Conservation (phyloP, 768 basidiomycete genomes). For the Kwoniella sp. region DNA sequence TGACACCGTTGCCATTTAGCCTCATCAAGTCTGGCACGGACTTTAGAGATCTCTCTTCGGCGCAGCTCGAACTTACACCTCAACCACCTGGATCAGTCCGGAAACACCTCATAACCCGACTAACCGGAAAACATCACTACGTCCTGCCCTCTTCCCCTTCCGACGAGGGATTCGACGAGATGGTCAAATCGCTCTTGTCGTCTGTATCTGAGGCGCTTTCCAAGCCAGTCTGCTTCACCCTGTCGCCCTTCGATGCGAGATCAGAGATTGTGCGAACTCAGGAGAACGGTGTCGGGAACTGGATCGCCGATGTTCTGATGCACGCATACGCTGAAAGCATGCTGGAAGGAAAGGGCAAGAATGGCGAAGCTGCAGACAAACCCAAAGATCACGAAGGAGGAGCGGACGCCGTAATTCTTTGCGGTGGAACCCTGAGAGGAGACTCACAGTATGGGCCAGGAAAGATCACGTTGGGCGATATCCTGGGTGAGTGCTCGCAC, state of each 20-base stretch:
- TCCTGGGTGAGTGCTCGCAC: conserved; percentile 58
- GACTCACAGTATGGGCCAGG: conserved; percentile 84
- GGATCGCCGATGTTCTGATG: conserved; percentile 80
- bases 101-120: conserved; percentile 63
- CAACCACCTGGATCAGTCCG: conserved; percentile 69
- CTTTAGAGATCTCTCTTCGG: conserved; percentile 81
- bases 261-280: conserved; percentile 72
- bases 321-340: conserved; percentile 64
- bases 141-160: conserved; percentile 66
- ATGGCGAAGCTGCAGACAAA: conserved; percentile 59
- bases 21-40: conserved; percentile 83
- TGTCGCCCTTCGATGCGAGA: conserved; percentile 70
- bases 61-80: conserved; percentile 66
- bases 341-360: conserved; percentile 61
- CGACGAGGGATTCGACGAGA: conserved; percentile 62
- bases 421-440: conserved; percentile 80
- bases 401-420: conserved; percentile 80
- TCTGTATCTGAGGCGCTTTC: conserved; percentile 71
- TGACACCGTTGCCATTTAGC: conserved; percentile 10
- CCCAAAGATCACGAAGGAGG: conserved; percentile 56
- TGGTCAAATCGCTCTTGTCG: conserved; percentile 68
- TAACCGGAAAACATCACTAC: conserved; percentile 68
- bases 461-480: conserved; percentile 76
- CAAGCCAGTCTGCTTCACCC: conserved; percentile 73
- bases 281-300: conserved; percentile 68